A percentile compares a stretch with the other conserved stretches of the same genome.
phyloP scores from a whole-genome alignment of 2,329 filamentous ascomycete species.

The Diaporthe helianthi region DNA sequence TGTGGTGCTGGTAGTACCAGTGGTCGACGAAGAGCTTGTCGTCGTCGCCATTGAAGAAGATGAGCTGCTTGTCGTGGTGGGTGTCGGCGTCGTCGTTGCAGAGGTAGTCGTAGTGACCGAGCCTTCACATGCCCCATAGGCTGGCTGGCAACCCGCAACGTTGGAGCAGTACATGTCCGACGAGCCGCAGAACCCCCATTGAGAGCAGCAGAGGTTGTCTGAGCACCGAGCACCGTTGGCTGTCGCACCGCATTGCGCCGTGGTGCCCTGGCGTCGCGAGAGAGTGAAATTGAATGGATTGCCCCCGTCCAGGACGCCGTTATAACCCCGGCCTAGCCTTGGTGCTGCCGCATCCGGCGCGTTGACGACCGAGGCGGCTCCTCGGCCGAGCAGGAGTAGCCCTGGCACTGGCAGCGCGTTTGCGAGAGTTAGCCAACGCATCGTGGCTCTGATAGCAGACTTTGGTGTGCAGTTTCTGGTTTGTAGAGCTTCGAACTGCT shows the following conservation, averaged over 20 bases:
- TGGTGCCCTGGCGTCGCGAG: conserved; percentile 1
- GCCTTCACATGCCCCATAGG: background rate
- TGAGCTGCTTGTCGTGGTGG: background rate
- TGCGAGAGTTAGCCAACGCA: conserved; percentile 4
- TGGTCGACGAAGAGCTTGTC: conserved; percentile 1
- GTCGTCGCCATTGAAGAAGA: background rate
- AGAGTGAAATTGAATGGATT: background rate
- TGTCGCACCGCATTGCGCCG: conserved; percentile 19
- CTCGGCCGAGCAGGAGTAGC: background rate
- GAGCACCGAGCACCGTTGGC: conserved; percentile 24
- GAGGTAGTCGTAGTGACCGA: background rate
- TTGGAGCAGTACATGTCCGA: conserved; percentile 16
- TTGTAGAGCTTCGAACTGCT: background rate
- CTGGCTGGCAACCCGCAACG: background rate
- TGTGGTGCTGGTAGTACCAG: background rate
- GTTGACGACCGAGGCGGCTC: background rate
- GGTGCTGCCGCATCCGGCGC: background rate
- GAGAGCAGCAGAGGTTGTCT: conserved; percentile 22
- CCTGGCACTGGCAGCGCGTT: background rate
- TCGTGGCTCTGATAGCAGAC: background rate
- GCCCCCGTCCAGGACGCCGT: background rate
- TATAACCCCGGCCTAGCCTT: background rate
- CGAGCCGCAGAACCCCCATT: conserved; percentile 8
- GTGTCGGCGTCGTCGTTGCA: background rate
- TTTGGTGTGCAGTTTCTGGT: background rate